Evolutionary conservation across 345 rosid species (phyloP).

Genomic region (Nasturtium officinale): DNA sequence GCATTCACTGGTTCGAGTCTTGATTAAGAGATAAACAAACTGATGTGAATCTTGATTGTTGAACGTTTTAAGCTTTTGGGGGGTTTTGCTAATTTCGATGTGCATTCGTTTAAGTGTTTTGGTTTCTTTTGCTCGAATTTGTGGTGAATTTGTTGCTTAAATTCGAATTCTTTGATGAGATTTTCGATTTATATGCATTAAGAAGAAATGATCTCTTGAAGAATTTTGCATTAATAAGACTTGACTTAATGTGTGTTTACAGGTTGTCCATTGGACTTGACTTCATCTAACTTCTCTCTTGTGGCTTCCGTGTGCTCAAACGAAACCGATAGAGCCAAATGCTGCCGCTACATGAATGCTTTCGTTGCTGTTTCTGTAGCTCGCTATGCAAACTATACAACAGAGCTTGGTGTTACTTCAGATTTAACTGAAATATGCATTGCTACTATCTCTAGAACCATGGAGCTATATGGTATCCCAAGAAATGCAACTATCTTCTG

Average conservation of each 20-base stretch:
- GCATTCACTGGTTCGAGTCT: background rate
- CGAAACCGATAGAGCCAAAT: slow-evolving; percentile 64
- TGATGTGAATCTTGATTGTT: background rate
- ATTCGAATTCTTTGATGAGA: background rate
- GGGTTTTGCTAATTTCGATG: background rate
- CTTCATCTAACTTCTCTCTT: slow-evolving; percentile 68
- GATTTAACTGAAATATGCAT: slow-evolving; percentile 61
- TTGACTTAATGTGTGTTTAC: slow-evolving; percentile 31
- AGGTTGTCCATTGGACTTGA: slow-evolving; percentile 90
- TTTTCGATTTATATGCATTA: slow-evolving; percentile 7
- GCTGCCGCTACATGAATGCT: slow-evolving; percentile 95
- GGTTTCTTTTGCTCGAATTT: background rate
- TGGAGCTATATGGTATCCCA: slow-evolving; percentile 81
- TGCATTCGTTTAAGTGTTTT: background rate
- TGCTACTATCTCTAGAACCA: slow-evolving; percentile 63
- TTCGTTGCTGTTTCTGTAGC: slow-evolving; percentile 74
- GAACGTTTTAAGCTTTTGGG: slow-evolving; percentile 2
- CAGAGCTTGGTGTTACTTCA: slow-evolving; percentile 65
- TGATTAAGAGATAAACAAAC: background rate
- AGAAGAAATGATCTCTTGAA: background rate
- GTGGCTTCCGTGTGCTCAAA: slow-evolving; percentile 77
- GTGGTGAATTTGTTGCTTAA: slow-evolving; percentile 1
- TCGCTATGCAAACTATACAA: slow-evolving; percentile 70
- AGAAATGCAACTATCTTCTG: slow-evolving; percentile 75
- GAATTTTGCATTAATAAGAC: background rate